Base-by-base conservation (phyloP, 1,284 basidiomycete species). In the Apiotrichum veenhuisii region DNA sequence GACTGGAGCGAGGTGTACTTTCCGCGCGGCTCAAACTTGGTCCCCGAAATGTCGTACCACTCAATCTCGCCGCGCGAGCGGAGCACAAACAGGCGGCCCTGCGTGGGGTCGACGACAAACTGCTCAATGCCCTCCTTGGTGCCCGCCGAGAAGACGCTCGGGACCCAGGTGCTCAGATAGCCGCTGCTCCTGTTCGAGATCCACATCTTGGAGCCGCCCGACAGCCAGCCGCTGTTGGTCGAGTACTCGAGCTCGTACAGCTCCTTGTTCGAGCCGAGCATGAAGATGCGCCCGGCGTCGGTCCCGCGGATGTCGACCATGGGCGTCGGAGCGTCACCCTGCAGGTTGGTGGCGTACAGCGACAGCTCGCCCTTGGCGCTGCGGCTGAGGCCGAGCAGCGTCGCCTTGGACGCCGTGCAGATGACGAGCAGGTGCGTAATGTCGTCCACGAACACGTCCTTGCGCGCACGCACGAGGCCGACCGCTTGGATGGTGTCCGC, bases 221-320 rank as follows among this genome's bases (percentile, higher is more conserved):
- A 65, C 78, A 97, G 95, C 93, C 93, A 97, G 1, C 89, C 89
- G 70, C 94, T 89, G 63, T 84, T 87, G 61, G 89, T 86, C 69
- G 92, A 89, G 75, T 98, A 98, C 69, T 90, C 87, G 49, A 98
- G 78, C 77, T 98, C 96, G 74, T 96, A 97, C 42, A 98, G 77
- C 70, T 87, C 87, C 22, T 91, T 91, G 74, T 97, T 92, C 18
- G 83, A 82, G 14, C 93, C 93, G 54, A 83, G 83, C 84, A 94
- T 88, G 77, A 98, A 97, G 64, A 98, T 89, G 51, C 94, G 83
- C 25, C 95, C 96, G 36, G 87, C 84, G 22, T 81, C 73, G 1
- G 89, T 92, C 12, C 90, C 88, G 54, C 84, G 81, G 51, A 97
- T 86, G 50, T 87, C 87, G 15, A 84, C 81, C 88, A 98, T 91